phyloP scores from a whole-genome alignment of 2,329 filamentous ascomycete genomes.

The Cercospora janseana region DNA sequence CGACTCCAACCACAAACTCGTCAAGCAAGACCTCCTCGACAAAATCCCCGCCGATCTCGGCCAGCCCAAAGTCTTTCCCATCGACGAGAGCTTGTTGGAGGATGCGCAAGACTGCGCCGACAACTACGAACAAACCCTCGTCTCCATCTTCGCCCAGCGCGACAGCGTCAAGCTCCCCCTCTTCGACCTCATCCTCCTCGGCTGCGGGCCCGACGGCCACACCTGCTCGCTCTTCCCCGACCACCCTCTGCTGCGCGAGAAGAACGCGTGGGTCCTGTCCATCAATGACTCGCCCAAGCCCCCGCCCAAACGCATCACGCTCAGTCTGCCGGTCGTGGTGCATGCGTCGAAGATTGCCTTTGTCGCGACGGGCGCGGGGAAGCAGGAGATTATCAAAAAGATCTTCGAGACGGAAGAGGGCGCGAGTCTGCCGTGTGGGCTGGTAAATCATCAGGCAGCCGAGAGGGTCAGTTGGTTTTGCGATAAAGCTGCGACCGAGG shows the following conservation, averaged over 20 bases:
- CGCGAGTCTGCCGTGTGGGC: constrained; percentile 72
- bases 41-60: constrained; percentile 71
- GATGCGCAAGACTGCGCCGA: constrained; percentile 92
- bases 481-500: constrained; percentile 79
- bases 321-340: constrained; percentile 85
- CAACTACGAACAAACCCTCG: constrained; percentile 84
- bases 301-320: constrained; percentile 82
- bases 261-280: constrained; percentile 84
- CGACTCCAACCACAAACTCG: constrained; percentile 89
- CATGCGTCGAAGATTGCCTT: constrained; percentile 86
- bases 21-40: constrained; percentile 84
- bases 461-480: constrained; percentile 96
- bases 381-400: constrained; percentile 87
- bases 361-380: constrained; percentile 82
- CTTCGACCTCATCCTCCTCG: constrained; percentile 90
- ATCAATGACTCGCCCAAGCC: constrained; percentile 95
- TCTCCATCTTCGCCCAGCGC: constrained; percentile 80
- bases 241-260: constrained; percentile 81
- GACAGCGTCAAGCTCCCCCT: constrained; percentile 93
- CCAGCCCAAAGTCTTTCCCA: constrained; percentile 72
- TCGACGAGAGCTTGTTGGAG: constrained; percentile 66
- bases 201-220: constrained; percentile 93
- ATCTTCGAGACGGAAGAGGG: constrained; percentile 82
- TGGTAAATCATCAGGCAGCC: constrained; percentile 80
- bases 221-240: constrained; percentile 95